Evolutionary conservation across 2,329 filamentous ascomycete species (phyloP).

Genomic region (Xylaria sp.): DNA sequence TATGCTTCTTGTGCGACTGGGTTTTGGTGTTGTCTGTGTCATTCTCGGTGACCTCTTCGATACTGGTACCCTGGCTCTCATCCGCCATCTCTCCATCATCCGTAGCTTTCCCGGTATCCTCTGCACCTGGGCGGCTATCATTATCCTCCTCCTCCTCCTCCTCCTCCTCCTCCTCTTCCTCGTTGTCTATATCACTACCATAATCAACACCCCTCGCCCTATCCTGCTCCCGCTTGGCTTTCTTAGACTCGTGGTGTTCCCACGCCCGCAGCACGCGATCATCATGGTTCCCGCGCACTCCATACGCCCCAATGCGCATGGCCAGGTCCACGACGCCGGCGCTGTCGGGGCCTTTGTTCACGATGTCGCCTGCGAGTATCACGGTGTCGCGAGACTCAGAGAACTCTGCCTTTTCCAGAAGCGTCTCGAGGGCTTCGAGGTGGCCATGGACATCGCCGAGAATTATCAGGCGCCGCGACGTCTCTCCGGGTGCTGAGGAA

Average conservation of each 20-base stretch:
- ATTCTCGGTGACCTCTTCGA: not conserved
- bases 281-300: slow-evolving; percentile 93
- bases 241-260: slow-evolving; percentile 45
- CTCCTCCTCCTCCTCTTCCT: slow-evolving; percentile 44
- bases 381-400: slow-evolving; percentile 74
- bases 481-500: slow-evolving; percentile 42
- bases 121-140: not conserved
- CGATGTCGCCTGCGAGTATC: slow-evolving; percentile 79
- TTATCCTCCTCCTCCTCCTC: slow-evolving; percentile 33
- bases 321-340: slow-evolving; percentile 80
- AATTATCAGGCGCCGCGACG: slow-evolving; percentile 74
- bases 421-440: slow-evolving; percentile 69
- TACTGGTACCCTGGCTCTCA: not conserved
- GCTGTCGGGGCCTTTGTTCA: slow-evolving; percentile 89
- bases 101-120: not conserved
- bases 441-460: slow-evolving; percentile 96
- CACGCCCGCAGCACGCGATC: slow-evolving; percentile 81
- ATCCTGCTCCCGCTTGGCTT: slow-evolving; percentile 16
- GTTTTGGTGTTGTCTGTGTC: not conserved
- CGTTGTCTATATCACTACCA: slow-evolving; percentile 16
- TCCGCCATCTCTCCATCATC: not conserved
- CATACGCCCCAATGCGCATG: slow-evolving; percentile 78
- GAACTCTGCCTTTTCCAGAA: slow-evolving; percentile 71
- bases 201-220: slow-evolving; percentile 5
- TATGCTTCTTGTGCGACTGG: slow-evolving; percentile 32